These are phyloP conservation scores for Huiozyma sinensis DNA, from an alignment of 805 yeast species.

Conservation along the genomic window DNA sequence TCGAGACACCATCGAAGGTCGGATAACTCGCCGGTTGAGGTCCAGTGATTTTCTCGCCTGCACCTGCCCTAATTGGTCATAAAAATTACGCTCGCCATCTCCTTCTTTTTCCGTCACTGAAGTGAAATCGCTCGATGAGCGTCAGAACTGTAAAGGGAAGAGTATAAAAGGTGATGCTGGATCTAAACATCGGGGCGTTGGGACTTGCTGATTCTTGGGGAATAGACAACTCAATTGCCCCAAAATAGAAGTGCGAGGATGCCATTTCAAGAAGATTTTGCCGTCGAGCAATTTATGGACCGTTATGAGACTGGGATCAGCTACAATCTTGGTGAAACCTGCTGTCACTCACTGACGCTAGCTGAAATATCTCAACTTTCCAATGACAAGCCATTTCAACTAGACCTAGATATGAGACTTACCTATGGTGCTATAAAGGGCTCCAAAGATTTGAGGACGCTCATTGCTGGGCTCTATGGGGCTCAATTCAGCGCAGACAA, in stretches of 20 bases:
- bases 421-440: conserved; percentile 41
- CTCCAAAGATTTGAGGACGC: conserved; percentile 29
- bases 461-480: conserved; percentile 31
- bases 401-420: conserved; percentile 22
- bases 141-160: no score
- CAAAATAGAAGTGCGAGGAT: conserved; percentile 10
- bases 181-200: no score
- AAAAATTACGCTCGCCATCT: no score
- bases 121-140: no score
- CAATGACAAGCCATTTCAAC: conserved; percentile 17
- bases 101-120: no score
- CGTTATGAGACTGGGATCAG: conserved; percentile 32
- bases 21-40: no score
- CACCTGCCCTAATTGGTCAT: no score
- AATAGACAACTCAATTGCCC: no score
- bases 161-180: no score
- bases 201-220: no score
- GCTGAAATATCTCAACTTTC: conserved; percentile 29
- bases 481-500: conserved; percentile 24
- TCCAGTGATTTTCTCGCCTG: no score
- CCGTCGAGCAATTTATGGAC: conserved; percentile 48
- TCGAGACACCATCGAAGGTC: no score
- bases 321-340: conserved; percentile 42
- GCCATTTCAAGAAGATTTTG: conserved; percentile 38
- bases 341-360: conserved; percentile 37